A percentile compares a stretch with the other conserved stretches of the same genome.
phyloP scores from a whole-genome alignment of 495 filamentous ascomycete genomes.

The Daldinia concentrica region DNA sequence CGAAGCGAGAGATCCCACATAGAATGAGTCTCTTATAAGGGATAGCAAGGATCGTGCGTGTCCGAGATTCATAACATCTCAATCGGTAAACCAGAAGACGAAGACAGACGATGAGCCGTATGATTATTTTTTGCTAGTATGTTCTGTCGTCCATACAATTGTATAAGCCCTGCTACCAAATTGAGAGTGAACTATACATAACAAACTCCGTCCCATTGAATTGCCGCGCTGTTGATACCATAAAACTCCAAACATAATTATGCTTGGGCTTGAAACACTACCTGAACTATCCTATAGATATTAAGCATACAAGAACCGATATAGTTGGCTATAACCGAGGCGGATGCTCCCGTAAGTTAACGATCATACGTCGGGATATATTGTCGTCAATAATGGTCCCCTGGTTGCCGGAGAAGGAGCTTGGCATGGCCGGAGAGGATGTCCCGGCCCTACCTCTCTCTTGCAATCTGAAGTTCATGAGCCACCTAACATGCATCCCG shows the following conservation, averaged over 20 bases:
- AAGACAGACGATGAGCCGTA: not conserved
- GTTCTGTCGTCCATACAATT: not conserved
- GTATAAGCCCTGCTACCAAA: not conserved
- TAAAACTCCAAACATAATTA: not conserved
- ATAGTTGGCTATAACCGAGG: constrained; percentile 35
- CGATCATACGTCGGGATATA: constrained; percentile 35
- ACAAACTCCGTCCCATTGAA: not conserved
- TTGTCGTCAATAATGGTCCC: constrained; percentile 21
- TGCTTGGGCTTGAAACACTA: not conserved
- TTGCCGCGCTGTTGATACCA: not conserved
- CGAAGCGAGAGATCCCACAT: not conserved
- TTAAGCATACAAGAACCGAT: not conserved
- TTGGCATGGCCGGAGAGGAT: constrained; percentile 21
- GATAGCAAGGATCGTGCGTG: not conserved
- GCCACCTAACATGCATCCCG: constrained; percentile 64
- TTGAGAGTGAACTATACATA: not conserved
- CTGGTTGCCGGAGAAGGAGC: constrained; percentile 28
- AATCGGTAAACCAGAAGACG: not conserved
- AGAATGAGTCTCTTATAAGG: not conserved
- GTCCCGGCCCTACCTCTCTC: constrained; percentile 46
- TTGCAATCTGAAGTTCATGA: constrained; percentile 59
- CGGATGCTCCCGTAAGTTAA: constrained; percentile 42
- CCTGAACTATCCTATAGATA: not conserved
- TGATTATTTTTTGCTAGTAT: not conserved
- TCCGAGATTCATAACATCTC: not conserved